Evolutionary conservation across 805 yeast species (phyloP).

Genomic region (Ogataea pini): DNA sequence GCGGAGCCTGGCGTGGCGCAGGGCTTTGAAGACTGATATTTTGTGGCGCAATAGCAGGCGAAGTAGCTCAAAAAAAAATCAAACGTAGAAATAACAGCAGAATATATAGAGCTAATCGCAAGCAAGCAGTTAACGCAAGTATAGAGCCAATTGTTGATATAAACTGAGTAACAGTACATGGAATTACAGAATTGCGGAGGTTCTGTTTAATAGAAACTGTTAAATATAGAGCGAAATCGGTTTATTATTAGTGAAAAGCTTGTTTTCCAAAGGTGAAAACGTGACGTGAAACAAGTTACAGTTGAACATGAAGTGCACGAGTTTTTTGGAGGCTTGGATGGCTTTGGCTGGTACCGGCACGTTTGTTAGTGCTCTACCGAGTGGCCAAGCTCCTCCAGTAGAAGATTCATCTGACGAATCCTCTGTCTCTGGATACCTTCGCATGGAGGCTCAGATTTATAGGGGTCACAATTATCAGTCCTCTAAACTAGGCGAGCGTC

Average conservation of each 20-base stretch:
- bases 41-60: background rate
- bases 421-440: background rate
- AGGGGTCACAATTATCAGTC: conserved; percentile 21
- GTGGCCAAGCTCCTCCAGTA: background rate
- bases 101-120: background rate
- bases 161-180: background rate
- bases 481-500: conserved; percentile 17
- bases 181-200: background rate
- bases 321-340: background rate
- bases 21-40: background rate
- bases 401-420: background rate
- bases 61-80: background rate
- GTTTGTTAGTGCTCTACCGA: background rate
- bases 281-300: background rate
- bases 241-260: background rate
- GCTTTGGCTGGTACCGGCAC: background rate
- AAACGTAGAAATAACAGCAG: background rate
- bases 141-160: background rate
- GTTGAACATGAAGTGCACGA: background rate
- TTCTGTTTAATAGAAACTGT: background rate
- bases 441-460: conserved; percentile 24
- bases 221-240: background rate
- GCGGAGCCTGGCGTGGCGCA: background rate
- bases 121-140: background rate
- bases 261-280: background rate